Percentiles rank a stretch among this genome's conserved stretches.
phyloP scores from a whole-genome alignment of 257 asterid species.

The Penstemon eatonii region DNA sequence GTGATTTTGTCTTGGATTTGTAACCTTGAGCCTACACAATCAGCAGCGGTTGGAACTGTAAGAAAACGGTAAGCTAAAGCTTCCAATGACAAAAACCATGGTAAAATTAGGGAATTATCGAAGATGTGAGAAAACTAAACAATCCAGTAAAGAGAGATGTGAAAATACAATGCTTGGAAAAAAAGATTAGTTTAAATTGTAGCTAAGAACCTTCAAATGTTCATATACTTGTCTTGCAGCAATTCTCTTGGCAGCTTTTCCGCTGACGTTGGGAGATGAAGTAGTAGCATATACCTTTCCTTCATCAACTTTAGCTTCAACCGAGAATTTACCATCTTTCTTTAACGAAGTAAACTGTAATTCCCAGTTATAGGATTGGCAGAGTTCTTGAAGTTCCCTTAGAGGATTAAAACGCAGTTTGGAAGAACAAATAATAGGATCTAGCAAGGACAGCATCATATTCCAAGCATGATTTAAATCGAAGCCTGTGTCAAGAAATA shows the following conservation, averaged over 20 bases:
- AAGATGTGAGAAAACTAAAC: neutral
- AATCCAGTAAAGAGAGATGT: neutral
- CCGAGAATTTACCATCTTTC: constrained; percentile 48
- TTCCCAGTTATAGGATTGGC: constrained; percentile 65
- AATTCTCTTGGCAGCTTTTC: constrained; percentile 56
- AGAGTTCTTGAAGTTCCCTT: constrained; percentile 76
- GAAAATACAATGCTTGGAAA: neutral
- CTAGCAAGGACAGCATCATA: constrained; percentile 60
- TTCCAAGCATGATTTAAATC: constrained; percentile 71
- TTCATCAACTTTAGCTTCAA: constrained; percentile 57
- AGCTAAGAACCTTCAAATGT: constrained; percentile 56
- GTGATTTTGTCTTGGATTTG: constrained; percentile 51
- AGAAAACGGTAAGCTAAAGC: constrained; percentile 1
- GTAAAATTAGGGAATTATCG: constrained; percentile 8
- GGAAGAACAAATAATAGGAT: constrained; percentile 60
- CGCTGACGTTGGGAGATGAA: constrained; percentile 48
- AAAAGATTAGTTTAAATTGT: too few species aligned
- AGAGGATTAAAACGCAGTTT: constrained; percentile 66
- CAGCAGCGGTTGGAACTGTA: constrained; percentile 26
- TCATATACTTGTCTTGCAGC: constrained; percentile 53
- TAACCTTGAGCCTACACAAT: constrained; percentile 69
- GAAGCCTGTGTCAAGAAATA: constrained; percentile 80
- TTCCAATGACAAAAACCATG: neutral
- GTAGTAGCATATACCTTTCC: constrained; percentile 36
- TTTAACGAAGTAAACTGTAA: constrained; percentile 41